Evolutionary conservation across 2,329 filamentous ascomycete species (phyloP).

Genomic region (Pestalotiopsis sp.): DNA sequence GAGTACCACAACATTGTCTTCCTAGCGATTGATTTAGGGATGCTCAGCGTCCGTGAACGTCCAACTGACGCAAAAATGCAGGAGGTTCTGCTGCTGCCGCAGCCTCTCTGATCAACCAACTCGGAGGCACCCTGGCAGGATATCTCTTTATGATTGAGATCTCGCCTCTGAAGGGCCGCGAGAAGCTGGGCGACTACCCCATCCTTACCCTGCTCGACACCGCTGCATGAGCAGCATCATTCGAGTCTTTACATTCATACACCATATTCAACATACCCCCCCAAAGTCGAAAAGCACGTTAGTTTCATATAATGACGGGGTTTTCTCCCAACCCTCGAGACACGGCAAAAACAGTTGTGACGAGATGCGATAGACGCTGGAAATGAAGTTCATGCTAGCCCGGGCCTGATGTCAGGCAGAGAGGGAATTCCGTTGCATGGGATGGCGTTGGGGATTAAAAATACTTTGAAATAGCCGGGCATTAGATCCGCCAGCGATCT

Average conservation of each 20-base stretch:
- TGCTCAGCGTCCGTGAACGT: conserved; percentile 17
- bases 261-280: conserved; percentile 5
- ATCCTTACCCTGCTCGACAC: conserved; percentile 78
- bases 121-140: conserved; percentile 82
- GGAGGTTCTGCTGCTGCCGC: conserved; percentile 90
- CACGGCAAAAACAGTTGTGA: neutral
- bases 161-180: conserved; percentile 85
- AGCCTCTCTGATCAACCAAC: conserved; percentile 79
- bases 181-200: conserved; percentile 78
- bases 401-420: neutral
- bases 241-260: conserved; percentile 23
- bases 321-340: neutral
- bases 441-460: conserved; percentile 13
- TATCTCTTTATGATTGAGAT: conserved; percentile 97
- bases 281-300: neutral
- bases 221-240: conserved; percentile 18
- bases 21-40: conserved; percentile 11
- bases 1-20: neutral
- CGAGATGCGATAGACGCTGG: conserved; percentile 9
- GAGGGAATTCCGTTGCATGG: conserved; percentile 7
- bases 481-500: neutral
- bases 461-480: neutral
- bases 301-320: conserved; percentile 4
- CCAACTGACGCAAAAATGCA: conserved; percentile 37
- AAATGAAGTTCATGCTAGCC: conserved; percentile 3